Conservation (phyloP, 2,329 filamentous ascomycete genomes). For the Pyricularia pennisetigena region DNA sequence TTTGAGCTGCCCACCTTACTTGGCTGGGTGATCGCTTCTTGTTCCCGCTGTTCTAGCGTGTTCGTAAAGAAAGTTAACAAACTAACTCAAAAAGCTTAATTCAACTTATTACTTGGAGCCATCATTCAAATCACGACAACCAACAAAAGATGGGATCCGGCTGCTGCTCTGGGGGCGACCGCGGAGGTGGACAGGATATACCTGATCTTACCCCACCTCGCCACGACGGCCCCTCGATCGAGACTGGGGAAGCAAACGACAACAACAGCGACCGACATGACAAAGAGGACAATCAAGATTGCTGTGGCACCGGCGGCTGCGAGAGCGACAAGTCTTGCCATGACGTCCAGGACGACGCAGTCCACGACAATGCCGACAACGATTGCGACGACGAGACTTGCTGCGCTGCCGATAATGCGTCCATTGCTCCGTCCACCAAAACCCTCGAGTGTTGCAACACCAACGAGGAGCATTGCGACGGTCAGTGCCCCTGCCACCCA, state of each 20-base stretch:
- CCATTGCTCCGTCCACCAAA: neutral
- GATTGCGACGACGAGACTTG: constrained; percentile 4
- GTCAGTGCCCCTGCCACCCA: neutral
- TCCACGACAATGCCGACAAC: neutral
- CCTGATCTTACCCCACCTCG: neutral
- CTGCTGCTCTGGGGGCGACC: neutral
- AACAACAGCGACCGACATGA: neutral
- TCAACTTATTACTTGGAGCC: neutral
- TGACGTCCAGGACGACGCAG: neutral
- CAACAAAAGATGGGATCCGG: constrained; percentile 4
- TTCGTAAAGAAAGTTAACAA: neutral
- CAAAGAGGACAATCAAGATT: neutral
- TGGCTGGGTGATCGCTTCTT: neutral
- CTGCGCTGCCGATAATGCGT: neutral
- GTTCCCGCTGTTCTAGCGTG: neutral
- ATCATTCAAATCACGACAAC: neutral
- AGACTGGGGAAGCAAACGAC: neutral
- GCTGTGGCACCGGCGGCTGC: neutral
- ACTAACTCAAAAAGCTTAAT: neutral
- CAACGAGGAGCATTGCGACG: constrained; percentile 13
- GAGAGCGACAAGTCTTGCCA: neutral
- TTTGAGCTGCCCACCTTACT: neutral
- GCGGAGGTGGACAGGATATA: neutral
- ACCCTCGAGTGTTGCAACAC: constrained; percentile 15
- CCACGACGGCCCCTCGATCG: neutral